A percentile compares a stretch with the other conserved stretches of the same genome.
phyloP scores from a whole-genome alignment of 345 rosid genomes.

The Reutealis trisperma region DNA sequence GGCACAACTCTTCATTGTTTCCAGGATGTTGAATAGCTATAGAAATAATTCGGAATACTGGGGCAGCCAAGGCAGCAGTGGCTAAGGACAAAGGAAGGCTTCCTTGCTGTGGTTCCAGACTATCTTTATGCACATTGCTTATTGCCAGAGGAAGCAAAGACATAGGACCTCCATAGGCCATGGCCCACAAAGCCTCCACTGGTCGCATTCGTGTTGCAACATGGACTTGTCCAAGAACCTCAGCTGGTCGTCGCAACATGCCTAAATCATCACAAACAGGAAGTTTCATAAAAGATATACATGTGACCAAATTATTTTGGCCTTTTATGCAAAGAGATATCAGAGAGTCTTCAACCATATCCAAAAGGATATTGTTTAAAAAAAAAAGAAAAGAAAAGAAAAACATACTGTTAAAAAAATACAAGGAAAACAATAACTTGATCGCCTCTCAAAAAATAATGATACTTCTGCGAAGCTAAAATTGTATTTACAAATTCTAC shows the following conservation, averaged over 20 bases:
- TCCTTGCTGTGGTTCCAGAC: constrained; percentile 76
- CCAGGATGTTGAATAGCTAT: constrained; percentile 81
- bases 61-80: constrained; percentile 80
- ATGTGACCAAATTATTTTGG: constrained; percentile 15
- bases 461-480: neutral
- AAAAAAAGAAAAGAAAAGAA: neutral
- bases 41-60: constrained; percentile 82
- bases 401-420: neutral
- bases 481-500: neutral
- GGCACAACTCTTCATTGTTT: constrained; percentile 86
- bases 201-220: constrained; percentile 87
- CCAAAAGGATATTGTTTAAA: neutral
- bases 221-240: constrained; percentile 99
- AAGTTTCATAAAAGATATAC: constrained; percentile 19
- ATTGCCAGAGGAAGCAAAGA: constrained; percentile 88
- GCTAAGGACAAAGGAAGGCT: constrained; percentile 56
- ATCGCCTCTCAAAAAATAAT: neutral
- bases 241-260: constrained; percentile 82
- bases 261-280: constrained; percentile 49
- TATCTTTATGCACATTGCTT: constrained; percentile 66
- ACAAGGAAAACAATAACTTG: too few species aligned
- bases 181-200: constrained; percentile 92
- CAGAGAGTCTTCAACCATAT: constrained; percentile 15
- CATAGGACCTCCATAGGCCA: constrained; percentile 96
- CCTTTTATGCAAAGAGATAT: constrained; percentile 5